Evolutionary conservation across 352 stramenopile genomes (phyloP).

Genomic region (Pythium monospermum): DNA sequence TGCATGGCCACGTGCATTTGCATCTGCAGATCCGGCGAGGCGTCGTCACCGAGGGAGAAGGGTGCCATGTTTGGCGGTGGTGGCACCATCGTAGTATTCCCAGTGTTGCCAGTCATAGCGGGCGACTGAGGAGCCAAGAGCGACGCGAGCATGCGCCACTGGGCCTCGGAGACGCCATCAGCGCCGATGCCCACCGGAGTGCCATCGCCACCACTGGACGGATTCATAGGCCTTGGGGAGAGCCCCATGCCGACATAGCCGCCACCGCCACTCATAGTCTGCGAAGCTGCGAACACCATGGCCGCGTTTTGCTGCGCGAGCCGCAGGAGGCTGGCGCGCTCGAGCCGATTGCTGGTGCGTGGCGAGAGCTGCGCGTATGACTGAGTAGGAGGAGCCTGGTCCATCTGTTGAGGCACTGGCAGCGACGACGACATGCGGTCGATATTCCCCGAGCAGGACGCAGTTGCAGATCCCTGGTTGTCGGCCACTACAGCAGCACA

Average conservation of each 20-base stretch:
- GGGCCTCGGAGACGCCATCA: constrained; percentile 4
- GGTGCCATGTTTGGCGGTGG: too few relatives aligned
- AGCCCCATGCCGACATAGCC: constrained; percentile 8
- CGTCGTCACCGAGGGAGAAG: constrained; percentile 60
- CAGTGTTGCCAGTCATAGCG: not conserved
- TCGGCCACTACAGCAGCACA: not conserved
- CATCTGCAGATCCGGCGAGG: constrained; percentile 55
- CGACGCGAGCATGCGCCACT: constrained; percentile 10
- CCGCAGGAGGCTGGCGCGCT: constrained; percentile 9
- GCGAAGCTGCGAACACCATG: constrained; percentile 3
- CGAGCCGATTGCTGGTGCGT: constrained; percentile 3
- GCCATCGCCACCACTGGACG: not conserved
- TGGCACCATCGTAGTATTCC: not conserved
- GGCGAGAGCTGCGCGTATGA: constrained; percentile 4
- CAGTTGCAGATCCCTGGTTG: not conserved
- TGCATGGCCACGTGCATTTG: constrained; percentile 87
- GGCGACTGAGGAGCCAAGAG: constrained; percentile 6
- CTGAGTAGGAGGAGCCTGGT: not conserved
- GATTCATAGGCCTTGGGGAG: constrained; percentile 1
- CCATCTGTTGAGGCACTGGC: not conserved
- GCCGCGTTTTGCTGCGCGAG: constrained; percentile 18
- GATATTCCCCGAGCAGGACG: not conserved
- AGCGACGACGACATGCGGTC: not conserved
- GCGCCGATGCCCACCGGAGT: not conserved
- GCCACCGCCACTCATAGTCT: not conserved